Percentiles rank a stretch among this genome's conserved stretches.
These are phyloP conservation scores for Diaporthe sp. DNA, from an alignment of 2,329 filamentous ascomycete genomes.

Conservation along the genomic window DNA sequence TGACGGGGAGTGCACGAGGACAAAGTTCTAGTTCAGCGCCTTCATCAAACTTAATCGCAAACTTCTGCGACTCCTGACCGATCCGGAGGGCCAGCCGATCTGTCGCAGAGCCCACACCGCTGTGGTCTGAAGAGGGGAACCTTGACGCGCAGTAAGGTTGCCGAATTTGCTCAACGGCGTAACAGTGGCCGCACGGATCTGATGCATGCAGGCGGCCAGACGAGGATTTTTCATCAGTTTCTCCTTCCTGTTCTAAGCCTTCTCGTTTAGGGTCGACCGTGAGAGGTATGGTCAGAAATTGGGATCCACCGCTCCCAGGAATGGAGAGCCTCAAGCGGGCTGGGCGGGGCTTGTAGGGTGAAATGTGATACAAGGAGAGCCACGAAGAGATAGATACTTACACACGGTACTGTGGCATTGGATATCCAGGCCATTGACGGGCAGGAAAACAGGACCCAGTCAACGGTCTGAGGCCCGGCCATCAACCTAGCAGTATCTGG, in stretches of 20 bases:
- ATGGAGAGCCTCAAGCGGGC: conserved; percentile 10
- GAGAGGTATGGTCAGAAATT: conserved; percentile 27
- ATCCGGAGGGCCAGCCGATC: background rate
- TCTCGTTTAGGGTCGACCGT: background rate
- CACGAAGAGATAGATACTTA: background rate
- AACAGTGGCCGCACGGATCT: conserved; percentile 1
- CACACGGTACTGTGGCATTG: background rate
- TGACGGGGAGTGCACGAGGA: background rate
- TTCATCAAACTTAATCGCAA: conserved; percentile 25
- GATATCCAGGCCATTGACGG: background rate
- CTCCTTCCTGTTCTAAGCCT: background rate
- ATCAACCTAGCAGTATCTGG: background rate
- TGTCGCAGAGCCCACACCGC: conserved; percentile 19
- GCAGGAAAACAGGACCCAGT: background rate
- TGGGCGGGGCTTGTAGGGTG: background rate
- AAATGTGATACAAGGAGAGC: background rate
- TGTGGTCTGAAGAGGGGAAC: background rate
- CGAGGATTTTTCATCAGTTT: background rate
- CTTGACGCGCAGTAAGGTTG: background rate
- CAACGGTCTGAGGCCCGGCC: background rate
- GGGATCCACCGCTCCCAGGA: conserved; percentile 26
- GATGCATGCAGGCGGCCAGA: background rate
- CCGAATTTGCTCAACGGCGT: background rate
- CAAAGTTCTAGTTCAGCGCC: background rate
- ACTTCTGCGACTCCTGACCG: background rate